Evolutionary conservation across 106 monocot genomes (phyloP), one percentile per base, ranked within the genome.

Genomic region (Dendrobium chrysotoxum): DNA sequence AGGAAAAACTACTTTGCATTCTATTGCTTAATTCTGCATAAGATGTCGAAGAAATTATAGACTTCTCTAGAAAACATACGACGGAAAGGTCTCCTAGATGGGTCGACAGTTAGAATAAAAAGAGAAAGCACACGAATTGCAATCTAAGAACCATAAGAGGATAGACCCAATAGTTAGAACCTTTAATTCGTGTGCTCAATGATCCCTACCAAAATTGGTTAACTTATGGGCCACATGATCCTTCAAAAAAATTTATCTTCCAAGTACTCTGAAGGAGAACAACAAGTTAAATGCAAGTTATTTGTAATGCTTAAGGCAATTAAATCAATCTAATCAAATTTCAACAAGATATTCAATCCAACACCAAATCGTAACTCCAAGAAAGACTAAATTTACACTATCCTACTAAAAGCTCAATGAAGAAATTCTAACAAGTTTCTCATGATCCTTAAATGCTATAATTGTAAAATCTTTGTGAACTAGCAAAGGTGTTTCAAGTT

Each of bases 311-410:
- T 35, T 0, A 70, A 70, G 8, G 3, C 21, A n/a, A 70, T 70
- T 31, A 70, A 35, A 70, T 70, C 70, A 70, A 70, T 70, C 70
- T 70, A 70, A 70, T 70, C 21, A 70, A 70, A 70, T 35, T 70
- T 70, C 70, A 70, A 35, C 35, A 35, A 70, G 35, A 13, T 4
- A 28, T n/a, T 15, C 70, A 70, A 70, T 38, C 31, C 31, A 17
- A 25, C 25, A 65, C 6, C 4, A 65, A 23, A 65, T 11, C 26
- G 9, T 65, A 25, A 26, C 64, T 65, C 64, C 26, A 65, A 26
- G 2, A 65, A 65, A 65, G 64, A 25, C 3, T 70, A 61, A 23
- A 20, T 61, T 23, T 21, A 61, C 20, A 61, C 20, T 11, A 21
- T 61, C 11, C 61, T 61, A 23, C n/a, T 5, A 23, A 61, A 61